phyloP scores from a whole-genome alignment of 164 flowering plant species.

The Piper betle region DNA sequence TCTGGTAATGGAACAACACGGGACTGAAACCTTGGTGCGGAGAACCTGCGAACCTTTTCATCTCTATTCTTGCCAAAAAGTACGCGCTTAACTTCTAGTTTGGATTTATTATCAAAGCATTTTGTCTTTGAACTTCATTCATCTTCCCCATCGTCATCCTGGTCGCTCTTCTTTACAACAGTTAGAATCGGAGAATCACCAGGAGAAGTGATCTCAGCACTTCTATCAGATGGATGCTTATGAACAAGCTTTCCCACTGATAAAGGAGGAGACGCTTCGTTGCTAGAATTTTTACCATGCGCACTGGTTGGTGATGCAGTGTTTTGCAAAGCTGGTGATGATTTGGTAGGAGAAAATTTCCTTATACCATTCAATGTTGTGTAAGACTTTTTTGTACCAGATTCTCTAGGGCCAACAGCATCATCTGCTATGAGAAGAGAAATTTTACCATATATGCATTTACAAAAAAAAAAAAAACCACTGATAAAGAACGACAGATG shows the following conservation, averaged over 20 bases:
- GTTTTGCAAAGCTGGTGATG: slow-evolving; percentile 29
- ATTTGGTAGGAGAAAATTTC: slow-evolving; percentile 14
- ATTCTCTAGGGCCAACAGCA: not conserved
- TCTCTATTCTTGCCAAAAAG: slow-evolving; percentile 35
- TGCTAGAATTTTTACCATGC: slow-evolving; percentile 25
- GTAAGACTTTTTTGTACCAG: slow-evolving; percentile 8
- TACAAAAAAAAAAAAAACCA: not conserved
- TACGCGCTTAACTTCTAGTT: slow-evolving; percentile 31
- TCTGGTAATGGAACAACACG: slow-evolving; percentile 56
- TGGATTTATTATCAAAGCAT: slow-evolving; percentile 13
- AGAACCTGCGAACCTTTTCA: slow-evolving; percentile 30
- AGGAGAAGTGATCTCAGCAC: slow-evolving; percentile 35
- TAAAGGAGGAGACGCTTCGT: slow-evolving; percentile 24
- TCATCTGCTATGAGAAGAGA: not conserved
- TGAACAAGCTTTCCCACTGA: slow-evolving; percentile 28
- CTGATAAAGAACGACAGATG: not conserved
- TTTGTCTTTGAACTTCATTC: slow-evolving; percentile 13
- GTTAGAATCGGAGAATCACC: slow-evolving; percentile 9
- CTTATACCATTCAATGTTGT: slow-evolving; percentile 25
- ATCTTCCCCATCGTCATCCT: slow-evolving; percentile 1
- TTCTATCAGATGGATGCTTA: slow-evolving; percentile 39
- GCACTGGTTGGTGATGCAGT: slow-evolving; percentile 23
- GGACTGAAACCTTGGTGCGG: slow-evolving; percentile 36
- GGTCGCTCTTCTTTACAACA: slow-evolving; percentile 14
- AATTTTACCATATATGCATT: not conserved